These are phyloP conservation scores for Vachellia collinsii DNA, from an alignment of 306 rosid genomes.

Conservation along the genomic window DNA sequence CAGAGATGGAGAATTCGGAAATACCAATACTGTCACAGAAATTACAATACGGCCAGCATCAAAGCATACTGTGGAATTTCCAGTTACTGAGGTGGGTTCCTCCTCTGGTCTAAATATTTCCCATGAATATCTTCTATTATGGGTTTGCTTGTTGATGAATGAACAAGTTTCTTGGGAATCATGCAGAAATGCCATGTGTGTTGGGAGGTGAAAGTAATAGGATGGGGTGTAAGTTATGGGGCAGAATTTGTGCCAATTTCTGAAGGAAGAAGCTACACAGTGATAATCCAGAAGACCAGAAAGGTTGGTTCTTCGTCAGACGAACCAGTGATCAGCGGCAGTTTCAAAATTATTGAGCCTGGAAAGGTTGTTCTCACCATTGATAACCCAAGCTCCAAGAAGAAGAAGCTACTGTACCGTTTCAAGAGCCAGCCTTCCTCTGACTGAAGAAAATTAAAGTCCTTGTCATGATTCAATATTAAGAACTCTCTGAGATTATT, in stretches of 20 bases:
- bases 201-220: slow-evolving; percentile 77
- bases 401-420: slow-evolving; percentile 81
- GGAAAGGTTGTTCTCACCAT: slow-evolving; percentile 74
- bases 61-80: slow-evolving; percentile 63
- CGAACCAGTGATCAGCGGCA: slow-evolving; percentile 55
- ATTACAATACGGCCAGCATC: slow-evolving; percentile 61
- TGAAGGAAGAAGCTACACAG: slow-evolving; percentile 66
- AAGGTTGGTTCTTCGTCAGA: slow-evolving; percentile 48
- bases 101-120: not conserved
- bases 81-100: slow-evolving; percentile 61
- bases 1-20: slow-evolving; percentile 64
- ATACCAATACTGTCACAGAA: slow-evolving; percentile 61
- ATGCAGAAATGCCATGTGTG: slow-evolving; percentile 48
- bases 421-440: slow-evolving; percentile 58
- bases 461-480: not conserved
- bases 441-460: slow-evolving; percentile 29
- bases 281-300: slow-evolving; percentile 68
- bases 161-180: slow-evolving; percentile 6
- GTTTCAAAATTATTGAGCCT: slow-evolving; percentile 59
- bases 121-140: not conserved
- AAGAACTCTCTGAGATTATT: slow-evolving; percentile 31
- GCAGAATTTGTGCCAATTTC: slow-evolving; percentile 74
- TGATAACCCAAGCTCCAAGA: slow-evolving; percentile 68
- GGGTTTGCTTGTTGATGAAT: slow-evolving; percentile 24
- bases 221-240: slow-evolving; percentile 77